phyloP scores from a whole-genome alignment of 2,329 filamentous ascomycete species.

The Neonectria coccinea region DNA sequence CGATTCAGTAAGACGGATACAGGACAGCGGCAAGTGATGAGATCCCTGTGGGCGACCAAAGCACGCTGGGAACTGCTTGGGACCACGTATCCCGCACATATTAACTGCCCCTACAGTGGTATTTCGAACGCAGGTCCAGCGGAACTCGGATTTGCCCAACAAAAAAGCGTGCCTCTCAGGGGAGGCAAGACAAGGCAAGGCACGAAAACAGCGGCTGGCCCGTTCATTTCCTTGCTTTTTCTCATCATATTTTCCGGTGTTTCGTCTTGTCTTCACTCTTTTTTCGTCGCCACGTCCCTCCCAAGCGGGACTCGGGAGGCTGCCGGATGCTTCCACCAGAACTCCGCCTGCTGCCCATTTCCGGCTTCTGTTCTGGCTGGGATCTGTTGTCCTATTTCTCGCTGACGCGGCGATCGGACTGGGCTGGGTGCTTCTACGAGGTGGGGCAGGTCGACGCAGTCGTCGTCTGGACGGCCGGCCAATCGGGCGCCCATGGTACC shows the following conservation, averaged over 20 bases:
- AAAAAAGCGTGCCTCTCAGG: neutral
- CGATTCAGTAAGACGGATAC: neutral
- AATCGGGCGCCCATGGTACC: constrained; percentile 40
- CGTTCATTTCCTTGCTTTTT: constrained; percentile 1
- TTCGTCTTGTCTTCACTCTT: constrained; percentile 21
- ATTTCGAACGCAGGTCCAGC: neutral
- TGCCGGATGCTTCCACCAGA: constrained; percentile 4
- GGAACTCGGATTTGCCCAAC: neutral
- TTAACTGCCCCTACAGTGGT: neutral
- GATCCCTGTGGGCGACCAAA: neutral
- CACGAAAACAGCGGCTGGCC: neutral
- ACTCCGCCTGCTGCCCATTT: constrained; percentile 14
- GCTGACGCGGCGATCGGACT: constrained; percentile 22
- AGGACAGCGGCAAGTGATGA: neutral
- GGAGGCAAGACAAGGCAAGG: constrained; percentile 1
- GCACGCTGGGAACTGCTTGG: constrained; percentile 4
- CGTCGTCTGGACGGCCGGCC: constrained; percentile 28
- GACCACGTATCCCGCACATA: constrained; percentile 18
- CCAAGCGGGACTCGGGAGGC: neutral
- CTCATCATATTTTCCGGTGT: constrained; percentile 6
- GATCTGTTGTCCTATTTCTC: constrained; percentile 4
- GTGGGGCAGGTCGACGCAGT: constrained; percentile 20
- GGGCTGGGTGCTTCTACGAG: constrained; percentile 3
- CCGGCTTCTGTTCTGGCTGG: constrained; percentile 1
- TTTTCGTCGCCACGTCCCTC: constrained; percentile 13